Base-by-base conservation (phyloP, 2,329 filamentous ascomycete genomes). In the Lecanicillium sp. region DNA sequence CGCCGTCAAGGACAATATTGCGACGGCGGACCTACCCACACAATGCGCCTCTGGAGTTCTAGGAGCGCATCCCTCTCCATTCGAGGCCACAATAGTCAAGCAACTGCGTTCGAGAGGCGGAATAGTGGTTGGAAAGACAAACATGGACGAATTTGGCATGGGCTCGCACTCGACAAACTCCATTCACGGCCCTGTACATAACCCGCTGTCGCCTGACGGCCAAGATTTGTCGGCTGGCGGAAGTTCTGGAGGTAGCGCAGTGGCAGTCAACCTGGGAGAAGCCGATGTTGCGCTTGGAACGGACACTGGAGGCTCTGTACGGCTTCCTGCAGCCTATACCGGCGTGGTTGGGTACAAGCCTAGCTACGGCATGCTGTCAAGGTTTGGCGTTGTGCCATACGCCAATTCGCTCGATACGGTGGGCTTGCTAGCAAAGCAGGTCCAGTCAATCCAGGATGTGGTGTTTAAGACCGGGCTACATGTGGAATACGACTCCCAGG, bases 81-180 rank as follows among this genome's bases (percentile, higher is more conserved):
- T 84, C 59, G 78, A 89, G 56, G 87, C 90, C 14, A 90, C 86
- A 8, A 80, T 96, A 14, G 78, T 94, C 25, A 64, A 71, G 37
- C 74, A 81, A 50, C 70, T 96, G 25, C 72, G 74, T 40, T 56
- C 66, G 19, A 70, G 74, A 5, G 84, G 82, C 30, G 79, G 77
- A 5, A 58, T 72, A 5, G 58, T 90, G 2, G 70, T 80, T 2
- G 84, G 83, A 6, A 95, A 95, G 61, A 89, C 87, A 3, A 95
- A 94, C 57, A 79, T 97, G 69, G 92, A 97, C 62, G 92, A 94
- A 57, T 95, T 95, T 57, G 88, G 89, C 19, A 95, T 95, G 89
- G 88, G 88, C 3, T 94, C 87, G 8, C 82, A 95, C 50, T 89
- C 87, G 2, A 65, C 66, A 37, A 79, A 81, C 51, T 88, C 87